Base-by-base conservation (phyloP, 169 alveolate genomes). In the Toxoplasma gondii region DNA sequence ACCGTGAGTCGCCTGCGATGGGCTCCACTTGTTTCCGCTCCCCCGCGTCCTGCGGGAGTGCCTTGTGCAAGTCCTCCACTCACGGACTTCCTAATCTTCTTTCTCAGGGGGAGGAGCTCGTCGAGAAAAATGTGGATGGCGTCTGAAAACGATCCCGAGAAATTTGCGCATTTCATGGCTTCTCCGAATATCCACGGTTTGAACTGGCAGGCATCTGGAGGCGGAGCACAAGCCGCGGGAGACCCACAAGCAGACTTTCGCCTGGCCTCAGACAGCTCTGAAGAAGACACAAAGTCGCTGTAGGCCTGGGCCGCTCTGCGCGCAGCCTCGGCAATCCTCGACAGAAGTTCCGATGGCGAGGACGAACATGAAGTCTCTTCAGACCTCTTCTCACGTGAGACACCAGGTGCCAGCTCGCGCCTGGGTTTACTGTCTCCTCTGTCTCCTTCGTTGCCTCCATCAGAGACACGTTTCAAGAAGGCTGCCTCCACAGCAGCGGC, bases 111-210 rank as follows among this genome's bases (percentile, higher is more conserved):
- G 86, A 78, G 86, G n/a, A 78, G 86, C 27, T 10, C 27, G 45
- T 78, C 86, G 39, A 78, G 86, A 78, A 78, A 78, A 9, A 78
- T 9, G 49, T 17, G 27, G 16, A 78, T 10, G 86, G n/a, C 86
- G 49, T 19, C 86, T 29, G 39, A 1, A 27, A 1, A 31, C 10
- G 9, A 1, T 7, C 39, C 39, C 27, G 86, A 41, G 29, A 78
- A 45, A n/a, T 4, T 2, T 31, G 86, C 86, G n/a, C 74, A 22
- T n/a, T 27, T 19, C 90, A 82, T 82, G 64, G 90, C 90, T 39
- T 82, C 90, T 12, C 90, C 90, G 67, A 41, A 82, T 2, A 82
- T 24, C 90, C 90, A 82, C 19, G 90, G 90, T 16, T n/a, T 78
- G 86, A 78, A 78, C 45, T 2, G n/a, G 44, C 29, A 4, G 31